Conservation (phyloP, 2,329 filamentous ascomycete species). For the Nigrospora oryzae region DNA sequence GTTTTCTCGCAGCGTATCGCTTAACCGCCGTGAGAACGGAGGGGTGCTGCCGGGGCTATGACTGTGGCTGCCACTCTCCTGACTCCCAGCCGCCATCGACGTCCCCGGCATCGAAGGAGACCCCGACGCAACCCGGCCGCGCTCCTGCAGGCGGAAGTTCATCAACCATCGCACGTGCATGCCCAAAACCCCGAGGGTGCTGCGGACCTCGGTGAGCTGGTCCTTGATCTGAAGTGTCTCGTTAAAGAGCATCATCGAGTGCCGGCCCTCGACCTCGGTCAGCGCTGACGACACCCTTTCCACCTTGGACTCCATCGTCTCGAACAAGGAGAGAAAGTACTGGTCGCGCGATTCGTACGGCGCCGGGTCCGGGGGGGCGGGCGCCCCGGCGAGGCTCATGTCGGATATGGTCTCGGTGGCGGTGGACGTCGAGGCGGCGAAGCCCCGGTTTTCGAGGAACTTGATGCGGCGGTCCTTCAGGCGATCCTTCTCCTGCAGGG, state of each 20-base stretch:
- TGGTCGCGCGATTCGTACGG: constrained; percentile 31
- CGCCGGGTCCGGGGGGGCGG: constrained; percentile 13
- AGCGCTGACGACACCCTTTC: constrained; percentile 48
- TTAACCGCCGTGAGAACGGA: constrained; percentile 15
- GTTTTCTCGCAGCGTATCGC: constrained; percentile 19
- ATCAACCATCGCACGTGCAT: constrained; percentile 54
- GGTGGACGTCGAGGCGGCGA: constrained; percentile 15
- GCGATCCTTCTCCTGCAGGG: constrained; percentile 28
- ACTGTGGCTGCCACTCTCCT: constrained; percentile 13
- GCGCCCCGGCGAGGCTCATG: constrained; percentile 14
- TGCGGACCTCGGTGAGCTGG: constrained; percentile 51
- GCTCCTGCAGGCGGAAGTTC: constrained; percentile 41
- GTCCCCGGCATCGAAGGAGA: constrained; percentile 12
- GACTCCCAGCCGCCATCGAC: constrained; percentile 9
- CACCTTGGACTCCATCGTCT: constrained; percentile 46
- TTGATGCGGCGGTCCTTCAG: constrained; percentile 31
- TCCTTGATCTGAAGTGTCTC: constrained; percentile 54
- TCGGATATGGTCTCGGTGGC: constrained; percentile 13
- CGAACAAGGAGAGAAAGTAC: constrained; percentile 34
- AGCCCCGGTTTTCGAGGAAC: constrained; percentile 28
- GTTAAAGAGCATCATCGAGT: constrained; percentile 53
- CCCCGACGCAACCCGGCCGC: constrained; percentile 15
- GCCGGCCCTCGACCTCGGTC: constrained; percentile 49
- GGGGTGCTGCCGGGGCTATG: background rate
- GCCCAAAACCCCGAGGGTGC: constrained; percentile 46